Conservation (phyloP, 768 basidiomycete genomes). For the Pleurotus ostreatus region DNA sequence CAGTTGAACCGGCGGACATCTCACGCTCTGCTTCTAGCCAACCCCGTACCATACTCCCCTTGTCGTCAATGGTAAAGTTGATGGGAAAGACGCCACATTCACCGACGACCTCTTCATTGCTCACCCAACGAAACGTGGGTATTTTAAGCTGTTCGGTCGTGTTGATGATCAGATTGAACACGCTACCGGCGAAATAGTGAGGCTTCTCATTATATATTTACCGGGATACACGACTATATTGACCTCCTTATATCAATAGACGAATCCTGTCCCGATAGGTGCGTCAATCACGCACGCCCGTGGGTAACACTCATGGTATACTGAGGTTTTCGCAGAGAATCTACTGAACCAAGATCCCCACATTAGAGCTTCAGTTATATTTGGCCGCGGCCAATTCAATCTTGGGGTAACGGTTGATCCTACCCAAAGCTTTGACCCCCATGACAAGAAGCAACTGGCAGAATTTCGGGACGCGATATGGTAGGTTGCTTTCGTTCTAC, state of each 20-base stretch:
- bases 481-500: neutral
- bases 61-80: constrained; percentile 10
- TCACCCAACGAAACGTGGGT: constrained; percentile 19
- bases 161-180: constrained; percentile 20
- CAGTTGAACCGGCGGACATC: too few species aligned
- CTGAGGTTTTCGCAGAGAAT: constrained; percentile 10
- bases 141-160: constrained; percentile 19
- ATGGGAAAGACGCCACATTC: constrained; percentile 12
- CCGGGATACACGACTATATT: too few species aligned
- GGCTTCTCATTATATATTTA: neutral
- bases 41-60: constrained; percentile 7
- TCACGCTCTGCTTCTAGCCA: neutral
- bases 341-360: constrained; percentile 17
- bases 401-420: constrained; percentile 29
- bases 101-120: constrained; percentile 19
- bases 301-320: neutral
- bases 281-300: neutral
- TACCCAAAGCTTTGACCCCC: constrained; percentile 13
- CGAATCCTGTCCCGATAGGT: constrained; percentile 26
- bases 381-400: constrained; percentile 25
- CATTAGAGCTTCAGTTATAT: constrained; percentile 21
- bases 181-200: constrained; percentile 16
- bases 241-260: constrained; percentile 10
- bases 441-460: constrained; percentile 6
- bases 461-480: constrained; percentile 3